Base-by-base conservation (phyloP, 2,329 filamentous ascomycete genomes). In the Penicillium brasilianum region DNA sequence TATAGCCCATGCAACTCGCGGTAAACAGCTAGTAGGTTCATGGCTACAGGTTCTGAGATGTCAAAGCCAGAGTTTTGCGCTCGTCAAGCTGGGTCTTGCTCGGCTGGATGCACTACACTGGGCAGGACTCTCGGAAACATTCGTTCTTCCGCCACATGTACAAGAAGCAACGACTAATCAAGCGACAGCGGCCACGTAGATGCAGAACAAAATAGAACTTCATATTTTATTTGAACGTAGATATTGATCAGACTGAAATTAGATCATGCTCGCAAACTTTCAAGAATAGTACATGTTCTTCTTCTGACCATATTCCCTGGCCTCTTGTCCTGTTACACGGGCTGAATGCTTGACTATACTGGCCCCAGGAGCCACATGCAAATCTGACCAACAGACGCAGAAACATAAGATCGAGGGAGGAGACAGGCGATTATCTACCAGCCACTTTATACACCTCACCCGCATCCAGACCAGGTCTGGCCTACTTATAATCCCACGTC, bases 81-180 rank as follows among this genome's bases (percentile, higher is more conserved):
- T 71, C 37, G 71, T 75, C 46, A 73, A 72, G 44, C 59, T 75
- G 13, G 73, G 73, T 1, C 55, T 76, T 18, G 65, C 70, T 3
- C 60, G 73, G 6, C 57, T 76, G n/a, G 72, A 76, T 60, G 72
- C 71, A 3, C 61, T 73, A 36, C 66, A 73, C 28, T 73, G 72
- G 67, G 65, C 65, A 30, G 72, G 73, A 0, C 50, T 73, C 11
- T 57, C 57, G 4, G 63, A 66, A 57, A 71, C 63, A 0, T 73
- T 71, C 46, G 62, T 71, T 25, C 64, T 74, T 11, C 70, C 71
- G 14, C 34, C 57, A 11, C 71, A 73, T 63, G 68, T 74, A 2
- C 61, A 68, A 48, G 66, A 72, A 16, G 65, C 63, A 4, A 43
- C 64, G 1, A 36, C 37, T 41, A 57, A 51, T 22, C 52, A 51